These are phyloP conservation scores for Eutypella sp. DNA, from an alignment of 2,329 filamentous ascomycete species.

Conservation along the genomic window DNA sequence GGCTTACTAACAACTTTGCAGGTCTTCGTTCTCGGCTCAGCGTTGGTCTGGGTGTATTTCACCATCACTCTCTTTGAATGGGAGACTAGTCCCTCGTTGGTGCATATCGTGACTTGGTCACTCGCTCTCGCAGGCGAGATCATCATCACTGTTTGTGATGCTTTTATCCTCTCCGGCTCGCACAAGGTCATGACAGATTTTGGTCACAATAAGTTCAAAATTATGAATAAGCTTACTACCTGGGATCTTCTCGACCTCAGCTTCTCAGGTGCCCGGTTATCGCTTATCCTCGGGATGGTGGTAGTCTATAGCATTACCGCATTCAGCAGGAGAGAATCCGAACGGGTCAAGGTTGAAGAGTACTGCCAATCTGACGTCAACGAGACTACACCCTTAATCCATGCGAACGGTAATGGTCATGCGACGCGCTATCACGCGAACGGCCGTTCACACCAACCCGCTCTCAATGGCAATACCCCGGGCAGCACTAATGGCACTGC, in stretches of 20 bases:
- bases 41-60: conserved; percentile 83
- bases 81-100: conserved; percentile 70
- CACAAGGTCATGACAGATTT: conserved; percentile 58
- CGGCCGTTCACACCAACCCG: conserved; percentile 10
- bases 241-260: conserved; percentile 64
- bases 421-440: conserved; percentile 11
- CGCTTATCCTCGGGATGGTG: conserved; percentile 57
- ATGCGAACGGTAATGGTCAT: conserved; percentile 15
- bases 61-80: conserved; percentile 84
- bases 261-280: conserved; percentile 63
- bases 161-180: conserved; percentile 61
- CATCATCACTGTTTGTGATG: conserved; percentile 63
- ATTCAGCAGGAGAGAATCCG: conserved; percentile 37
- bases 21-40: conserved; percentile 80
- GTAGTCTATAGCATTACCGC: conserved; percentile 55
- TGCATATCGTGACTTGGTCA: conserved; percentile 77
- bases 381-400: conserved; percentile 62
- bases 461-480: conserved; percentile 33
- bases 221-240: conserved; percentile 24
- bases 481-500: conserved; percentile 38
- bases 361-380: conserved; percentile 34
- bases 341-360: conserved; percentile 36
- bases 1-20: conserved; percentile 35
- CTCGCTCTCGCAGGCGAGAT: conserved; percentile 69
- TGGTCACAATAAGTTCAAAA: conserved; percentile 34